phyloP scores from a whole-genome alignment of 2,329 filamentous ascomycete species.

The Colletotrichum tropicale region DNA sequence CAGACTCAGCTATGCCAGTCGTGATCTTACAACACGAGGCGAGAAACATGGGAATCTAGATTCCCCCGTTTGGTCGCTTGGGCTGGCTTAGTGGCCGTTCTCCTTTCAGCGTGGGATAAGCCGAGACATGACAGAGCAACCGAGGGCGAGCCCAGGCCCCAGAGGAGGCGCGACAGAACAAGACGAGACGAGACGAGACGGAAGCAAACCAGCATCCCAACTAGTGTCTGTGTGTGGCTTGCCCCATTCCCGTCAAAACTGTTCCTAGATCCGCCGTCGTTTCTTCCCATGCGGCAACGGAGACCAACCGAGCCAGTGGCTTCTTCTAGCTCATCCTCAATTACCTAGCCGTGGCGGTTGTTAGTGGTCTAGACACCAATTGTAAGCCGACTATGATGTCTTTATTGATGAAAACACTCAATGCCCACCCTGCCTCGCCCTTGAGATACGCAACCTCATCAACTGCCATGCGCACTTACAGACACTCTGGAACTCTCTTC shows the following conservation, averaged over 20 bases:
- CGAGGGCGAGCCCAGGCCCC: slow-evolving; percentile 7
- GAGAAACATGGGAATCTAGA: not conserved
- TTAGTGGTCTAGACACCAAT: slow-evolving; percentile 7
- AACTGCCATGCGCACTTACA: not conserved
- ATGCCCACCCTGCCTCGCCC: not conserved
- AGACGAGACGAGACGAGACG: slow-evolving; percentile 21
- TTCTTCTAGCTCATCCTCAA: slow-evolving; percentile 13
- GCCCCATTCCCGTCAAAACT: slow-evolving; percentile 13
- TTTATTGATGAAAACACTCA: slow-evolving; percentile 19
- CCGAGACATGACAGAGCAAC: slow-evolving; percentile 8
- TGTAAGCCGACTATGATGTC: slow-evolving; percentile 15
- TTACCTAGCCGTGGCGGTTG: slow-evolving; percentile 11
- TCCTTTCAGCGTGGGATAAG: not conserved
- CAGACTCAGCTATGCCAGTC: not conserved
- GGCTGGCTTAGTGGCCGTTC: slow-evolving; percentile 14
- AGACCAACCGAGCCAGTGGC: slow-evolving; percentile 15
- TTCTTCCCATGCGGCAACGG: slow-evolving; percentile 19
- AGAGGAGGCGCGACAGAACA: slow-evolving; percentile 11
- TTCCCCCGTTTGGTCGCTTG: not conserved
- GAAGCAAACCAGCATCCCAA: slow-evolving; percentile 17
- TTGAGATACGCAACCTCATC: slow-evolving; percentile 5
- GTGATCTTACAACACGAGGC: not conserved
- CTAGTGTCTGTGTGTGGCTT: slow-evolving; percentile 18
- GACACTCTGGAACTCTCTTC: not conserved
- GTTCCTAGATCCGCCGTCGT: slow-evolving; percentile 2